A percentile compares a stretch with the other conserved stretches of the same genome.
Evolutionary conservation across 2,329 filamentous ascomycete species (phyloP).

Genomic region (Aspergillus vadensis): DNA sequence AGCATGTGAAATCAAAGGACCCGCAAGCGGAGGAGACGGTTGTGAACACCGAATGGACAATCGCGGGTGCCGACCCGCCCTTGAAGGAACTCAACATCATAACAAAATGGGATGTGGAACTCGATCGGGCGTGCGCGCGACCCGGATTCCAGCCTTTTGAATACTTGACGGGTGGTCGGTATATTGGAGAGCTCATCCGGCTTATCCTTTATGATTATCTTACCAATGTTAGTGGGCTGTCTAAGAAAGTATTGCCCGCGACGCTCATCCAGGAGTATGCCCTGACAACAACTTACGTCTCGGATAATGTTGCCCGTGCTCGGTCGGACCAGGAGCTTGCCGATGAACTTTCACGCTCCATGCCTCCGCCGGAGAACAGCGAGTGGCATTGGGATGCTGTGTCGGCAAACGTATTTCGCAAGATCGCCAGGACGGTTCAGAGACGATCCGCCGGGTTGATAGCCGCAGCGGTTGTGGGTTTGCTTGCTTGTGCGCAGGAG

Average conservation of each 20-base stretch:
- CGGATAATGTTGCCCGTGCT: conserved; percentile 64
- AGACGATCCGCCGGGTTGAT: conserved; percentile 72
- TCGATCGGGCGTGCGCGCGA: conserved; percentile 67
- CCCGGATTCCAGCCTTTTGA: conserved; percentile 81
- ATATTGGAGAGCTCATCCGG: conserved; percentile 74
- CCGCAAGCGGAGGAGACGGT: conserved; percentile 65
- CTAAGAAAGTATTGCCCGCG: conserved; percentile 52
- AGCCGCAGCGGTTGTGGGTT: conserved; percentile 70
- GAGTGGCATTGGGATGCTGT: conserved; percentile 65
- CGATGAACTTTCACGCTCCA: conserved; percentile 54
- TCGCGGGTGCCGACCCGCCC: conserved; percentile 71
- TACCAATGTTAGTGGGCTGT: conserved; percentile 46
- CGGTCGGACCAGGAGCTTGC: conserved; percentile 52
- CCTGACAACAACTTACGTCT: conserved; percentile 72
- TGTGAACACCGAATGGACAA: conserved; percentile 83
- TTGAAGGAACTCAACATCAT: conserved; percentile 62
- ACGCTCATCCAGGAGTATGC: conserved; percentile 61
- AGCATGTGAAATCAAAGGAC: conserved; percentile 50
- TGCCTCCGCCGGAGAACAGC: conserved; percentile 49
- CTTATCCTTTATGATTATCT: conserved; percentile 70
- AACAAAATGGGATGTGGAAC: conserved; percentile 68
- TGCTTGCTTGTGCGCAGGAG: conserved; percentile 70
- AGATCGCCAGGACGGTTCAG: conserved; percentile 70
- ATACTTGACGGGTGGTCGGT: conserved; percentile 80
- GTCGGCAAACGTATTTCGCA: conserved; percentile 61